A percentile compares a stretch with the other conserved stretches of the same genome.
Conservation (phyloP, 352 stramenopile species). For the Nothophytophthora sp. region DNA sequence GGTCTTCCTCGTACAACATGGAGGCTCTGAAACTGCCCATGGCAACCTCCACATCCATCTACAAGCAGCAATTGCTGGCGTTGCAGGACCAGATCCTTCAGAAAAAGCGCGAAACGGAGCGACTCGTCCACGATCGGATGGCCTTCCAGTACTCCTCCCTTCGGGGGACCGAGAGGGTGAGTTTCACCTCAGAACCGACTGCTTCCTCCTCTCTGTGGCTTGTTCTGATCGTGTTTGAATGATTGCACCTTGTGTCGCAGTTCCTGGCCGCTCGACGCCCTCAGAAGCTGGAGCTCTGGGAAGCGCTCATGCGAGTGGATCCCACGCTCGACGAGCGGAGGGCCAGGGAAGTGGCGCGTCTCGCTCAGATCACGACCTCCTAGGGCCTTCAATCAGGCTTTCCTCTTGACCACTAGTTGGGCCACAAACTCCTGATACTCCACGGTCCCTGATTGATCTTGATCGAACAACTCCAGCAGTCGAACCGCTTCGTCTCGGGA, state of each 20-base stretch:
- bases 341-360: constrained; percentile 44
- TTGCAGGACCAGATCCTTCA: constrained; percentile 66
- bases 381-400: too few species aligned
- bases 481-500: constrained; percentile 25
- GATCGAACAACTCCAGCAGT: constrained; percentile 41
- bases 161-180: constrained; percentile 56
- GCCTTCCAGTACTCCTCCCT: constrained; percentile 59
- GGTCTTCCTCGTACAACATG: constrained; percentile 32
- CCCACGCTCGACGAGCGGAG: constrained; percentile 52
- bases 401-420: constrained; percentile 35
- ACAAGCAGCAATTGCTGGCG: constrained; percentile 62
- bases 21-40: constrained; percentile 32
- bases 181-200: neutral
- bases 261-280: constrained; percentile 51
- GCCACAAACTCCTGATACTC: constrained; percentile 64
- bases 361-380: too few species aligned
- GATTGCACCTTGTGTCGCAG: constrained; percentile 22
- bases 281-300: constrained; percentile 54
- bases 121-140: constrained; percentile 58
- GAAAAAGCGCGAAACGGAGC: constrained; percentile 69
- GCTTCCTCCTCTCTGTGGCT: too few species aligned
- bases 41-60: constrained; percentile 51
- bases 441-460: constrained; percentile 47
- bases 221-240: neutral
- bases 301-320: constrained; percentile 71